phyloP scores from a whole-genome alignment of 306 rosid genomes.

The Carpinus fangiana region DNA sequence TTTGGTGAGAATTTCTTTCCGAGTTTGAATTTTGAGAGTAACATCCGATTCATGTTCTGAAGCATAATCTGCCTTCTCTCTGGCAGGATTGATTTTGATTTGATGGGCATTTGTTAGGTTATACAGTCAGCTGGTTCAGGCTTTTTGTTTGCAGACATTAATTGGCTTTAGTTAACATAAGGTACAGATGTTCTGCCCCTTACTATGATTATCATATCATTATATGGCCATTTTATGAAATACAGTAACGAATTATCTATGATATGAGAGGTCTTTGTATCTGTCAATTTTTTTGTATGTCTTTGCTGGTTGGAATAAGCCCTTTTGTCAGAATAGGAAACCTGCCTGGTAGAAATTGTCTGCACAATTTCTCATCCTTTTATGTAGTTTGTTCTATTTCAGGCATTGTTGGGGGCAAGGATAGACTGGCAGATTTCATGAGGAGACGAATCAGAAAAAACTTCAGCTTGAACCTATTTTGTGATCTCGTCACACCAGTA shows the following conservation, averaged over 20 bases:
- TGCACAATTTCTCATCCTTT: slow-evolving; percentile 11
- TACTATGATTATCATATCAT: slow-evolving; percentile 10
- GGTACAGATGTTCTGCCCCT: slow-evolving; percentile 26
- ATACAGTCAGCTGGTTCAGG: slow-evolving; percentile 22
- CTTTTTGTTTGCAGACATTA: slow-evolving; percentile 10
- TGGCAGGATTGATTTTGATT: background rate
- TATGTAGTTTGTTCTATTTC: slow-evolving; percentile 24
- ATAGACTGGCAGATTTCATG: slow-evolving; percentile 14
- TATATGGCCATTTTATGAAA: slow-evolving; percentile 1
- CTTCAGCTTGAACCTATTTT: slow-evolving; percentile 22
- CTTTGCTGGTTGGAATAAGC: slow-evolving; percentile 21
- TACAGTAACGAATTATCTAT: background rate
- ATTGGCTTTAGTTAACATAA: slow-evolving; percentile 26
- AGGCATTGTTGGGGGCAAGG: slow-evolving; percentile 17
- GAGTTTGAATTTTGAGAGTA: background rate
- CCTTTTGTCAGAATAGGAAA: slow-evolving; percentile 3
- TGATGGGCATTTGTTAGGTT: slow-evolving; percentile 23
- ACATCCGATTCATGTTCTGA: background rate
- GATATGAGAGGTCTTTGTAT: slow-evolving; percentile 9
- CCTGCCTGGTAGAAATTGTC: background rate
- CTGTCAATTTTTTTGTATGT: slow-evolving; percentile 26
- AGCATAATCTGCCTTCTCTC: background rate
- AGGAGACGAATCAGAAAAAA: slow-evolving; percentile 1
- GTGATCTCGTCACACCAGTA: slow-evolving; percentile 27
- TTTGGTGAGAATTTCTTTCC: background rate